Conservation (phyloP, 2,329 filamentous ascomycete species). For the Fusarium algeriense region DNA sequence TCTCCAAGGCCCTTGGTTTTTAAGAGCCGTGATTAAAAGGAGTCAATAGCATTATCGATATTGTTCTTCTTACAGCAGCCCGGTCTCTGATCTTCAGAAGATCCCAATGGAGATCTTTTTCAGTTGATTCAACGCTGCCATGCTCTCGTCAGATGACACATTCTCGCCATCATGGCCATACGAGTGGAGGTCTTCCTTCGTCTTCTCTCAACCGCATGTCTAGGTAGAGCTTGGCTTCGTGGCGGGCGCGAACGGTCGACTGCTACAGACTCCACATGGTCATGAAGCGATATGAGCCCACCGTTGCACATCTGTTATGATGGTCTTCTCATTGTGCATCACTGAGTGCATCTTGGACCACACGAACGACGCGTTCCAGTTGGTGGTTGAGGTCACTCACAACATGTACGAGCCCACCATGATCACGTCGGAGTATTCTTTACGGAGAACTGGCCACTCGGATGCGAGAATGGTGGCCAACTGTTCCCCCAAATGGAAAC, state of each 20-base stretch:
- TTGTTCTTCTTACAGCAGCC: conserved; percentile 14
- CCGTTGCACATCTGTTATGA: conserved; percentile 31
- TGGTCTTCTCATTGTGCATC: conserved; percentile 29
- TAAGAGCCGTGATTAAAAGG: conserved; percentile 35
- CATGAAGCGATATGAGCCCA: conserved; percentile 34
- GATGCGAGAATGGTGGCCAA: conserved; percentile 37
- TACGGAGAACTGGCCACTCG: conserved; percentile 26
- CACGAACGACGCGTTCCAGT: conserved; percentile 36
- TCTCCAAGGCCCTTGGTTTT: conserved; percentile 38
- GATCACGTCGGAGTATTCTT: conserved; percentile 26
- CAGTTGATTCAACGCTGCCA: neutral
- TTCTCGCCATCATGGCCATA: conserved; percentile 12
- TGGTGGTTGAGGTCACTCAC: conserved; percentile 34
- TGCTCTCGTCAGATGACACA: conserved; percentile 8
- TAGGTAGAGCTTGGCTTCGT: conserved; percentile 31
- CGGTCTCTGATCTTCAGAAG: conserved; percentile 25
- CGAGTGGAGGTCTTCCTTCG: conserved; percentile 15
- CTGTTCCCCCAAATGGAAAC: conserved; percentile 36
- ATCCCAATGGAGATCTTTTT: conserved; percentile 27
- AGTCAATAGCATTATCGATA: conserved; percentile 15
- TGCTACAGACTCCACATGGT: conserved; percentile 25
- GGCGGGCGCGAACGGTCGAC: conserved; percentile 38
- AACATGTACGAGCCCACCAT: conserved; percentile 39
- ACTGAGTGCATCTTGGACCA: conserved; percentile 19
- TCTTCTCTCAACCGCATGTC: conserved; percentile 24